Conservation (phyloP, 495 filamentous ascomycete species). For the Penicillium tannophilum region DNA sequence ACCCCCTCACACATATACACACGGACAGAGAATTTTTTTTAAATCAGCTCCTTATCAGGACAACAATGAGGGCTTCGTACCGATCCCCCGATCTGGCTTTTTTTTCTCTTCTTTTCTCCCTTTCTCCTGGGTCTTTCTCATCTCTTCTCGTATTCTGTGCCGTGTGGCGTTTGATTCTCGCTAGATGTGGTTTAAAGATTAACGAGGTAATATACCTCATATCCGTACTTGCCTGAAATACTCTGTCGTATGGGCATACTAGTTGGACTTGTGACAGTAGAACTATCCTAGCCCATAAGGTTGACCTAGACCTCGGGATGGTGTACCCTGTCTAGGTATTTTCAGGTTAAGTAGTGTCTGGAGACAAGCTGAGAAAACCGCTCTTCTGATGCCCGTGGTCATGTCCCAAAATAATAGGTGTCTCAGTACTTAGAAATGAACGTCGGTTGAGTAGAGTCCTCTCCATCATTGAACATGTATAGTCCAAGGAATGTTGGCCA, state of each 20-base stretch:
- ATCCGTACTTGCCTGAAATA: neutral
- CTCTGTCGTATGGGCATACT: neutral
- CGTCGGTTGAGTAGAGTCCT: too few relatives aligned
- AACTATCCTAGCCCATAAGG: neutral
- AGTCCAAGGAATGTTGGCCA: too few relatives aligned
- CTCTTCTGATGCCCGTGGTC: too few relatives aligned
- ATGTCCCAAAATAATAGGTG: too few relatives aligned
- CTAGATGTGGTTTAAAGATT: constrained; percentile 30
- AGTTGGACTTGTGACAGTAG: neutral
- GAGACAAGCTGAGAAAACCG: too few relatives aligned
- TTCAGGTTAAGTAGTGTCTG: neutral
- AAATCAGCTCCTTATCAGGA: constrained; percentile 37
- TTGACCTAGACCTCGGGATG: neutral
- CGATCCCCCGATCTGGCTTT: constrained; percentile 28
- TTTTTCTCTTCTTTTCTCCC: constrained; percentile 6
- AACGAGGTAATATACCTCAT: constrained; percentile 14
- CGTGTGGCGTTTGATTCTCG: constrained; percentile 27
- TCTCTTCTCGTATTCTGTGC: constrained; percentile 26
- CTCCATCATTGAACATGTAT: too few relatives aligned
- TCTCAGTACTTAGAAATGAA: too few relatives aligned
- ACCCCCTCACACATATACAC: constrained; percentile 30
- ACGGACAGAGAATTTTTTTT: constrained; percentile 33
- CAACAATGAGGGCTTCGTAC: constrained; percentile 32
- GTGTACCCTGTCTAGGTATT: too few relatives aligned
- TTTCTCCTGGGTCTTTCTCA: constrained; percentile 13